These are phyloP conservation scores for Hibiscus syriacus DNA, from an alignment of 345 rosid genomes.

Conservation along the genomic window DNA sequence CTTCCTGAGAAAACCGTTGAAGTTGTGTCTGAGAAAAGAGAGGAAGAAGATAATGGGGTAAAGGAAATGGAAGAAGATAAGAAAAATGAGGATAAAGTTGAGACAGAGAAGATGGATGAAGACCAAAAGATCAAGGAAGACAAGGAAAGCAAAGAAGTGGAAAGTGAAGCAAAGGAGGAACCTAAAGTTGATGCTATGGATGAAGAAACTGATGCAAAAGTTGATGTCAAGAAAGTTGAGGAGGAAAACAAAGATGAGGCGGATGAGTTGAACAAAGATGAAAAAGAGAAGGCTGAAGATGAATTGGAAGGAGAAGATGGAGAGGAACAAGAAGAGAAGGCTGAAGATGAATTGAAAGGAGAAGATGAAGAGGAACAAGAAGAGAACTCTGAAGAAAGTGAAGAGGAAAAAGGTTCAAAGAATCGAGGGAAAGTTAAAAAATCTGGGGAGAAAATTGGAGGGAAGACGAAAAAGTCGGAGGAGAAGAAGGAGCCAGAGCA, in stretches of 20 bases:
- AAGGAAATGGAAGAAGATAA: constrained; percentile 26
- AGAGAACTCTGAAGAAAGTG: constrained; percentile 27
- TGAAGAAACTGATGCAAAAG: constrained; percentile 27
- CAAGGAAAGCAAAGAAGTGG: constrained; percentile 10
- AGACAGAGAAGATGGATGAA: constrained; percentile 20
- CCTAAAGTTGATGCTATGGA: constrained; percentile 23
- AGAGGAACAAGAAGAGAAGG: neutral
- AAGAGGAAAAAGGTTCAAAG: constrained; percentile 36
- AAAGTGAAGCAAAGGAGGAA: constrained; percentile 13
- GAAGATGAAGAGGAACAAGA: constrained; percentile 7
- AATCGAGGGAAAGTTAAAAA: constrained; percentile 36
- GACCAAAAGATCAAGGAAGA: constrained; percentile 20
- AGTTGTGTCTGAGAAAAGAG: constrained; percentile 24
- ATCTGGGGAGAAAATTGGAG: constrained; percentile 31
- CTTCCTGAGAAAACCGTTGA: constrained; percentile 26
- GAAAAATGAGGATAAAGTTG: constrained; percentile 6
- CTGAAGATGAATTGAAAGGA: neutral
- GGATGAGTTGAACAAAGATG: constrained; percentile 10
- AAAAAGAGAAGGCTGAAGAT: too few relatives aligned
- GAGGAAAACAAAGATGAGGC: neutral
- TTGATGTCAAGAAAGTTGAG: constrained; percentile 20
- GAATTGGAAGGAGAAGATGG: too few relatives aligned
- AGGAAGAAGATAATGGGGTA: constrained; percentile 23
- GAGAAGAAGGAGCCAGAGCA: constrained; percentile 40
- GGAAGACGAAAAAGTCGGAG: constrained; percentile 33